These are phyloP conservation scores for Paxillus rubicundulus DNA, from an alignment of 768 basidiomycete species.

Conservation along the genomic window DNA sequence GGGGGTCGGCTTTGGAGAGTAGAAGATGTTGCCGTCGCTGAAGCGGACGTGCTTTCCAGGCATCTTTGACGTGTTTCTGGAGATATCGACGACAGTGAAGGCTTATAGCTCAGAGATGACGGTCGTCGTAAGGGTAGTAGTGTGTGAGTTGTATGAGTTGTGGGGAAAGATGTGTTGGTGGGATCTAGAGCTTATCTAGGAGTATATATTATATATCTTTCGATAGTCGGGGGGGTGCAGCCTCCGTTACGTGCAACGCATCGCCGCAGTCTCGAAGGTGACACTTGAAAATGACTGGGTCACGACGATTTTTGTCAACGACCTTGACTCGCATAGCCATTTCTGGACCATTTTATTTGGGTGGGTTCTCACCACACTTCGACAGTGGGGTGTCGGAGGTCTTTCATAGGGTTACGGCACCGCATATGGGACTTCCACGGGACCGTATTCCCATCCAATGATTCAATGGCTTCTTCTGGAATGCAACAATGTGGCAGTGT, in stretches of 20 bases:
- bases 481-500: no score
- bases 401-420: slow-evolving; percentile 1
- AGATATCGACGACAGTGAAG: slow-evolving; percentile 8
- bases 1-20: slow-evolving; percentile 20
- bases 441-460: no score
- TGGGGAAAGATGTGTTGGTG: not conserved
- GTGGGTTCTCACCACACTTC: not conserved
- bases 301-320: not conserved
- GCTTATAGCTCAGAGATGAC: slow-evolving; percentile 13
- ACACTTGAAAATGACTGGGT: slow-evolving; percentile 11
- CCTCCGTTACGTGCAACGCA: slow-evolving; percentile 23
- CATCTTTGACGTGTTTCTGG: slow-evolving; percentile 16
- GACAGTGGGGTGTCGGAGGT: not conserved
- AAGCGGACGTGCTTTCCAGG: slow-evolving; percentile 32
- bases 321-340: slow-evolving; percentile 19
- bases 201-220: slow-evolving; percentile 16
- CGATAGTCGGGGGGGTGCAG: slow-evolving; percentile 25
- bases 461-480: no score
- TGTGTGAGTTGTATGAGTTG: slow-evolving; percentile 19
- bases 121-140: not conserved
- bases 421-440: no score
- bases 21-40: slow-evolving; percentile 32
- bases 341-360: not conserved
- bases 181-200: slow-evolving; percentile 1
- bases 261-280: slow-evolving; percentile 22